phyloP scores from a whole-genome alignment of 2,329 filamentous ascomycete genomes.

The Aspergillus flavus region DNA sequence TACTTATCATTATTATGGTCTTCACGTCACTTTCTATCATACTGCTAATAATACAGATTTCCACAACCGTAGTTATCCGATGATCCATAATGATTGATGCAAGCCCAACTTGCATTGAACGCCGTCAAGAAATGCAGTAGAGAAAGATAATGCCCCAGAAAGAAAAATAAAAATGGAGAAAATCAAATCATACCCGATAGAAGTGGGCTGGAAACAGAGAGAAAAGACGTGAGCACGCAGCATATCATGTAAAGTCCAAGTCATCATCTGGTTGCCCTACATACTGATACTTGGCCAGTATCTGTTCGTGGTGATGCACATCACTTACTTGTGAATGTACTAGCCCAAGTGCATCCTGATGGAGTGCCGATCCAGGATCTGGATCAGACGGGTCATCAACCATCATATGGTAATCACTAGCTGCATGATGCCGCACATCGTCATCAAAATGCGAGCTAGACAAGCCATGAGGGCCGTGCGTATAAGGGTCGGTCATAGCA shows the following conservation, averaged over 20 bases:
- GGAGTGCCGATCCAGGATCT: constrained; percentile 33
- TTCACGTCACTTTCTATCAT: not conserved
- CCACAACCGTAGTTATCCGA: not conserved
- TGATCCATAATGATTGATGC: not conserved
- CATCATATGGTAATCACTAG: constrained; percentile 46
- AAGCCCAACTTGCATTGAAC: not conserved
- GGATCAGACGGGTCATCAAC: constrained; percentile 44
- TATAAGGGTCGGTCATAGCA: constrained; percentile 38
- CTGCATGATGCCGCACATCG: constrained; percentile 40
- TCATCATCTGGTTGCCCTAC: constrained; percentile 41
- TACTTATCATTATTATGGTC: not conserved
- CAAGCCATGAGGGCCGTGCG: constrained; percentile 34
- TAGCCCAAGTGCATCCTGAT: constrained; percentile 41
- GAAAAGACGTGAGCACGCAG: not conserved
- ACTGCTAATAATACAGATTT: not conserved
- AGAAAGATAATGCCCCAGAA: not conserved
- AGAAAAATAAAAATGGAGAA: not conserved
- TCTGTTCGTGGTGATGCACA: constrained; percentile 41
- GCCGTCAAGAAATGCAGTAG: not conserved
- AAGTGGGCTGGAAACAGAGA: not conserved
- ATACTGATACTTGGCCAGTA: constrained; percentile 43
- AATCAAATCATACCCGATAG: not conserved
- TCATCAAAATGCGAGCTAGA: constrained; percentile 41
- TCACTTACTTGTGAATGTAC: constrained; percentile 43
- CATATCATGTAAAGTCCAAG: constrained; percentile 23